These are phyloP conservation scores for Linaria vulgaris DNA, from an alignment of 257 asterid species.

Conservation along the genomic window DNA sequence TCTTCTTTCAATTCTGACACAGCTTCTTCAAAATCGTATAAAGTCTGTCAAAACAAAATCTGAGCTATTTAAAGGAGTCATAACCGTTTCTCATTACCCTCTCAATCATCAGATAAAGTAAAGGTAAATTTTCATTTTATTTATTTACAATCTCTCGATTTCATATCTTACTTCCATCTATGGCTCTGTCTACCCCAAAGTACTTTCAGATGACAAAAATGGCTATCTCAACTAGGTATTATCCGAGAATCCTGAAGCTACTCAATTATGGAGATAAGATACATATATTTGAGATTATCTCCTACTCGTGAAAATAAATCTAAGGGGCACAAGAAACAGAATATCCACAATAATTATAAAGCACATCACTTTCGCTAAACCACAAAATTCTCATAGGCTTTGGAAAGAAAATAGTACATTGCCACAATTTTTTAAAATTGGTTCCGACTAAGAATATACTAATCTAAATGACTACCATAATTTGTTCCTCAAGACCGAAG, in stretches of 20 bases:
- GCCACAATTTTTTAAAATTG: background rate
- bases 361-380: background rate
- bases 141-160: too few species aligned
- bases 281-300: too few species aligned
- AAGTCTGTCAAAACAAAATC: constrained; percentile 48
- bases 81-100: too few species aligned
- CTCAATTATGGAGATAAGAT: too few species aligned
- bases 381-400: background rate
- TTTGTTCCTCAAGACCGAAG: too few species aligned
- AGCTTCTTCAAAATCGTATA: constrained; percentile 62
- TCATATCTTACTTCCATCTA: too few species aligned
- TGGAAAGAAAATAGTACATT: background rate
- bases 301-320: background rate
- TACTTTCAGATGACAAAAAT: too few species aligned
- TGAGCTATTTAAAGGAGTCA: background rate
- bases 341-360: background rate
- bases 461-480: background rate
- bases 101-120: too few species aligned
- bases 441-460: background rate
- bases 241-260: too few species aligned
- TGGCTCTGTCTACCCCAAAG: too few species aligned
- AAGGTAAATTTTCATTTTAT: too few species aligned
- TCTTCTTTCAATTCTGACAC: constrained; percentile 38
- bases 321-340: background rate
- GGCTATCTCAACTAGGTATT: too few species aligned